These are phyloP conservation scores for Fraxinus anomala DNA, from an alignment of 257 asterid species.

Conservation along the genomic window DNA sequence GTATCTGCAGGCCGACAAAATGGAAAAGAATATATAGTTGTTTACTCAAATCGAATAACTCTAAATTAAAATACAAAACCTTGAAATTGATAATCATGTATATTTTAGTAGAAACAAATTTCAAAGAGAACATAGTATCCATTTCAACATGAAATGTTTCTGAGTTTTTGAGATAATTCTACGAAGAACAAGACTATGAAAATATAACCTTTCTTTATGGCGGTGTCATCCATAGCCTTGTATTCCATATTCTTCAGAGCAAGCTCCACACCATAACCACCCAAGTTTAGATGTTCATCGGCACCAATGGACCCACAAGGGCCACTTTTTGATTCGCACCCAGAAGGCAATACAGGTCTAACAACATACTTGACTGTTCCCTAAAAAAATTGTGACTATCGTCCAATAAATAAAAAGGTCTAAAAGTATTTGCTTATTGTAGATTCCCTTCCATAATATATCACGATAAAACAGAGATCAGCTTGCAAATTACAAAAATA, in stretches of 20 bases:
- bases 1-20: conserved; percentile 8
- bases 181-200: conserved; percentile 20
- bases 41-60: conserved; percentile 10
- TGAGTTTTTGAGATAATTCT: conserved; percentile 16
- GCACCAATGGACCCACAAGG: conserved; percentile 84
- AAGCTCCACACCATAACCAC: conserved; percentile 99
- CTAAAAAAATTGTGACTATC: conserved; percentile 36
- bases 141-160: conserved; percentile 19
- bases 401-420: neutral
- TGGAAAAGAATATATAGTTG: neutral
- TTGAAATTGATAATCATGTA: conserved; percentile 7
- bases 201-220: conserved; percentile 67
- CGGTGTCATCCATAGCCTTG: conserved; percentile 97
- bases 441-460: conserved; percentile 16
- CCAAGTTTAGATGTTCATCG: conserved; percentile 77
- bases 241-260: conserved; percentile 99
- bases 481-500: neutral
- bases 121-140: neutral
- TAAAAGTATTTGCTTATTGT: conserved; percentile 1
- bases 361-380: conserved; percentile 79
- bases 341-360: conserved; percentile 86
- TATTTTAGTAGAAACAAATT: conserved; percentile 10
- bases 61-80: conserved; percentile 5
- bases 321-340: conserved; percentile 74
- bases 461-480: conserved; percentile 3